phyloP scores from a whole-genome alignment of 2,329 filamentous ascomycete genomes.

The Harringtonia lauricola region DNA sequence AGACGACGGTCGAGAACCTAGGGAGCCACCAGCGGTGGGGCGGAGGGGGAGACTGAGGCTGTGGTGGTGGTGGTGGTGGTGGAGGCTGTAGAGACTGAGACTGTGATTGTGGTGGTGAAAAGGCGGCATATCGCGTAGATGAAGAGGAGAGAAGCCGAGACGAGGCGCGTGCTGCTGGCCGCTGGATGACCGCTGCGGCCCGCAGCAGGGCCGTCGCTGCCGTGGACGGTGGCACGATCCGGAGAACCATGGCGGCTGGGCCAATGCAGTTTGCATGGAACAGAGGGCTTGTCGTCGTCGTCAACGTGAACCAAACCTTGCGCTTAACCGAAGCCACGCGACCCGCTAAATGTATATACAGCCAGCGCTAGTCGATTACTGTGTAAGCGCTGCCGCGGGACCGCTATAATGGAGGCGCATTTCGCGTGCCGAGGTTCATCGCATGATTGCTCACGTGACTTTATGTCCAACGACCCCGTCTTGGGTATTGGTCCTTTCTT shows the following conservation, averaged over 20 bases:
- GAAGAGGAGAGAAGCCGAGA: not conserved
- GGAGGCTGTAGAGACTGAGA: not conserved
- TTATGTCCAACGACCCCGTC: too few relatives aligned
- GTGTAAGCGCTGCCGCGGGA: too few relatives aligned
- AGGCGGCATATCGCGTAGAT: too few relatives aligned
- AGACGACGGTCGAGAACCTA: slow-evolving; percentile 4
- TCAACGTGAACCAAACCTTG: too few relatives aligned
- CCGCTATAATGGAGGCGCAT: too few relatives aligned
- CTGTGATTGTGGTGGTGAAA: too few relatives aligned
- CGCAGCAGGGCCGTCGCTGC: not conserved
- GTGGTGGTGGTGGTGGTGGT: not conserved
- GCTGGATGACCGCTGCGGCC: not conserved
- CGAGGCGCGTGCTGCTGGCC: not conserved
- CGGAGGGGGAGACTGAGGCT: not conserved
- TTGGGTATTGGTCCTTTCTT: not conserved
- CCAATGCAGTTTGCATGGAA: too few relatives aligned
- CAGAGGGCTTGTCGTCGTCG: not conserved
- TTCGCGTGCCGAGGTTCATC: slow-evolving; percentile 1
- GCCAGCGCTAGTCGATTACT: too few relatives aligned
- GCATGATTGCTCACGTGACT: too few relatives aligned
- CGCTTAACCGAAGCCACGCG: too few relatives aligned
- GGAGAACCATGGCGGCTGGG: not conserved
- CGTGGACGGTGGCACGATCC: not conserved
- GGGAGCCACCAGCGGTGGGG: not conserved
- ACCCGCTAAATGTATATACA: too few relatives aligned